phyloP scores from a whole-genome alignment of 306 rosid genomes.

The Quercus mongolica region DNA sequence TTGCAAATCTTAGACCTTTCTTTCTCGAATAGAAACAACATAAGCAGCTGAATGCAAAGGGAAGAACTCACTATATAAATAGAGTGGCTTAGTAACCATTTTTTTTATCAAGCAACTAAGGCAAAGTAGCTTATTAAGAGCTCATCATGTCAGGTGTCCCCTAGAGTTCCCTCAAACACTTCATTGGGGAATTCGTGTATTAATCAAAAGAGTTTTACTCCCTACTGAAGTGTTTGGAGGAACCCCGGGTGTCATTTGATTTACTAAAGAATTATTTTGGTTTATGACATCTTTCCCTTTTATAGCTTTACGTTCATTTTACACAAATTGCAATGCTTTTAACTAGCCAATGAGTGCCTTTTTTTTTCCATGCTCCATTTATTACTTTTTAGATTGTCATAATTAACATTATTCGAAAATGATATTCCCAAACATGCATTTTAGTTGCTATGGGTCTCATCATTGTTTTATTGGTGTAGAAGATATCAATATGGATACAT shows the following conservation, averaged over 20 bases:
- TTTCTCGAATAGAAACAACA: too few relatives aligned
- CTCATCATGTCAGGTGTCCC: slow-evolving; percentile 11
- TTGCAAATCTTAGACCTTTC: too few relatives aligned
- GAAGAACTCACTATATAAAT: too few relatives aligned
- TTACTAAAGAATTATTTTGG: not conserved
- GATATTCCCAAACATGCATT: too few relatives aligned
- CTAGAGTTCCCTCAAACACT: slow-evolving; percentile 34
- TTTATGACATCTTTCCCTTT: not conserved
- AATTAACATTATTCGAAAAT: too few relatives aligned
- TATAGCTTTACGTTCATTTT: not conserved
- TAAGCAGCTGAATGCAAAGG: too few relatives aligned
- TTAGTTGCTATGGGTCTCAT: too few relatives aligned
- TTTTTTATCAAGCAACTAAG: not conserved
- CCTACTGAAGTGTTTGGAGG: slow-evolving; percentile 53
- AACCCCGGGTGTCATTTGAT: slow-evolving; percentile 38
- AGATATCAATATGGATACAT: not conserved
- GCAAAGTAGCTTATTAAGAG: not conserved
- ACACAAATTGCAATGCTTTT: too few relatives aligned
- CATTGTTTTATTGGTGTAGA: not conserved
- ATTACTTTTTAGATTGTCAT: too few relatives aligned
- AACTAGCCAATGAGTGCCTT: too few relatives aligned
- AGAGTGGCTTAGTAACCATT: too few relatives aligned
- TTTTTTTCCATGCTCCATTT: too few relatives aligned
- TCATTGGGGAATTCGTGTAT: not conserved
- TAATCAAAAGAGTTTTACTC: not conserved